Conservation (phyloP, 2,329 filamentous ascomycete species). For the Fusarium coffeatum region DNA sequence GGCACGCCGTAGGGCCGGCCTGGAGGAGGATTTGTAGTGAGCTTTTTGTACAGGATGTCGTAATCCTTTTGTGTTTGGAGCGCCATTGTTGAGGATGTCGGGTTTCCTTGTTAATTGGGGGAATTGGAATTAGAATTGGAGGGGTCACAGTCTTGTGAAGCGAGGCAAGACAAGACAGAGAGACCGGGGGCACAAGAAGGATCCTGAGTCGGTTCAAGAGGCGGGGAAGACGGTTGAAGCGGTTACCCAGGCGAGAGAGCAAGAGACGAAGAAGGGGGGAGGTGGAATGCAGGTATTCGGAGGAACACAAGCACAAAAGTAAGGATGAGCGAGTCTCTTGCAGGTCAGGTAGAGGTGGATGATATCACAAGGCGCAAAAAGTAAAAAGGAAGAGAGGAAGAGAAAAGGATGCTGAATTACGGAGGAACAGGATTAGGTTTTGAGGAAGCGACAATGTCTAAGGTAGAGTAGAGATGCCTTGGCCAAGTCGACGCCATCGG, state of each 20-base stretch:
- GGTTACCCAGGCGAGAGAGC: slow-evolving; percentile 15
- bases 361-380: slow-evolving; percentile 12
- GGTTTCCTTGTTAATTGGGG: neutral
- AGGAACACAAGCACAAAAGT: slow-evolving; percentile 28
- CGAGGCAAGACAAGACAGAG: slow-evolving; percentile 24
- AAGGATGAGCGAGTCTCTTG: neutral
- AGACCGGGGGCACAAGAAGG: slow-evolving; percentile 17
- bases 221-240: slow-evolving; percentile 20
- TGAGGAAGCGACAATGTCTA: slow-evolving; percentile 22
- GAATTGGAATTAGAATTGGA: slow-evolving; percentile 11
- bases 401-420: slow-evolving; percentile 1
- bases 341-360: neutral
- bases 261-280: neutral
- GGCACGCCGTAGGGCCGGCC: slow-evolving; percentile 83
- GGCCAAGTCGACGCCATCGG: slow-evolving; percentile 27
- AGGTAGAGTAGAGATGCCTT: neutral
- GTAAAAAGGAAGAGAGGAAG: slow-evolving; percentile 4
- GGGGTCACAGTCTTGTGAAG: slow-evolving; percentile 24
- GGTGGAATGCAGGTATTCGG: slow-evolving; percentile 15
- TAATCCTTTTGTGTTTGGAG: slow-evolving; percentile 48
- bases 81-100: slow-evolving; percentile 48
- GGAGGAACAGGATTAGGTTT: slow-evolving; percentile 36
- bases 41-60: slow-evolving; percentile 61
- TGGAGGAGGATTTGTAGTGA: slow-evolving; percentile 73
- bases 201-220: slow-evolving; percentile 8